Evolutionary conservation across 164 flowering plant genomes (phyloP), one percentile per base, ranked within the genome.

Genomic region (Protea cynaroides): DNA sequence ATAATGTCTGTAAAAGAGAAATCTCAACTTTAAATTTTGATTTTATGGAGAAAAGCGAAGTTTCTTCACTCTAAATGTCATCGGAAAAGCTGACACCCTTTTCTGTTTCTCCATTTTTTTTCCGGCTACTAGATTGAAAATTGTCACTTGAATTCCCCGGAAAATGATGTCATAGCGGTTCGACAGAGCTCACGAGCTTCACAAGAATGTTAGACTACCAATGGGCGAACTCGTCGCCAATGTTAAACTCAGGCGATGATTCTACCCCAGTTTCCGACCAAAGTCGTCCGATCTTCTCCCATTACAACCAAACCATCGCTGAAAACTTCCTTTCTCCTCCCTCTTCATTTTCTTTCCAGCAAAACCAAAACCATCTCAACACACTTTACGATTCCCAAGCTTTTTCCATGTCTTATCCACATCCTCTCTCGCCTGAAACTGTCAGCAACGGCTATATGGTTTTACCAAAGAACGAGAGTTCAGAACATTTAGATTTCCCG

Each of bases 181-280:
- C n/a, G n/a, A 34, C n/a, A 47, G 25, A 47, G 6, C 29, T 38
- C 10, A 15, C 25, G 4, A 19, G 22, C 13, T 44, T 3, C 25
- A 46, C 4, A 44, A 34, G 50, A 63, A 87, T 87, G 92, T 65
- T 85, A 78, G 88, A 81, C 34, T 85, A 87, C 69, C 85, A 79
- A 65, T 87, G 89, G 92, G 86, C 81, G 4, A 85, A 81, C 77
- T 76, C 84, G 8, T 70, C 82, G 1, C 44, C 80, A 11, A 71
- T 82, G 21, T 75, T 85, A 66, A 70, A 79, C 38, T 34, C 82
- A 8, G 80, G 68, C 19, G 88, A 79, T 8, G 76, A 81, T 34
- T 46, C 53, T 13, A 36, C 25, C 8, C 75, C 47, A 18, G 74
- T 69, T 29, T 57, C 66, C 63, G 76, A 75, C 68, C 86, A 76